These are phyloP conservation scores for Suillus lakei DNA, from an alignment of 768 basidiomycete genomes.

Conservation along the genomic window DNA sequence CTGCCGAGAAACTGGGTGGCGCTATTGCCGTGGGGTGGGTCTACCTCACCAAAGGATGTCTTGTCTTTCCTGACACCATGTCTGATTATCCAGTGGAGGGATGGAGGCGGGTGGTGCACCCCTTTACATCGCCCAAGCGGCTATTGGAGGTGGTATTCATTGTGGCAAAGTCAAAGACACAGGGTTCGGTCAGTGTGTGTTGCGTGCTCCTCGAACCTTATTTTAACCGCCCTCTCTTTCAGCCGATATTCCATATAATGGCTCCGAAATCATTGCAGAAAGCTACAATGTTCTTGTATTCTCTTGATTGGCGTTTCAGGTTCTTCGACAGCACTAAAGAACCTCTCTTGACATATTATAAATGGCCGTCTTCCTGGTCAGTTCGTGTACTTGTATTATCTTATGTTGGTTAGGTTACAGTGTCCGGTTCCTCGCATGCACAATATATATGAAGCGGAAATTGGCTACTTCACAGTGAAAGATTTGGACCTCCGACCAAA, in stretches of 20 bases:
- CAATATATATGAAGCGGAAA: no score
- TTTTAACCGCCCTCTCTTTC: not conserved
- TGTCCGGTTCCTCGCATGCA: no score
- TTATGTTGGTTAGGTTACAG: no score
- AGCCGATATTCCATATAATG: slow-evolving; percentile 3
- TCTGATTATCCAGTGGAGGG: not conserved
- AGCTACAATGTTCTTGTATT: slow-evolving; percentile 3
- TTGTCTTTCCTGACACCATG: not conserved
- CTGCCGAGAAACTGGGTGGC: not conserved
- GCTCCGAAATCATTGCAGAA: not conserved
- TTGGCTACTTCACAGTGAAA: no score
- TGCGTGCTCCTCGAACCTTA: not conserved
- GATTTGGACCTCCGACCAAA: no score
- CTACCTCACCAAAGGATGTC: not conserved
- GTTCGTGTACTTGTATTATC: no score
- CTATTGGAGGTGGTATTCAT: not conserved
- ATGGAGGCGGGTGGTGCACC: not conserved
- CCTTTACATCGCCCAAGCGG: slow-evolving; percentile 6
- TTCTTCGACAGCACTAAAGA: not conserved
- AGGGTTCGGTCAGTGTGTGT: slow-evolving; percentile 2
- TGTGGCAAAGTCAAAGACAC: slow-evolving; percentile 11
- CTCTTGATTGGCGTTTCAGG: not conserved
- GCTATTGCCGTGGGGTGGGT: not conserved
- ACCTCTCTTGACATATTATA: no score
- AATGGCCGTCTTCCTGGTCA: no score